These are phyloP conservation scores for Paramecium caudatum DNA, from an alignment of 73 alveolate species.

Conservation along the genomic window DNA sequence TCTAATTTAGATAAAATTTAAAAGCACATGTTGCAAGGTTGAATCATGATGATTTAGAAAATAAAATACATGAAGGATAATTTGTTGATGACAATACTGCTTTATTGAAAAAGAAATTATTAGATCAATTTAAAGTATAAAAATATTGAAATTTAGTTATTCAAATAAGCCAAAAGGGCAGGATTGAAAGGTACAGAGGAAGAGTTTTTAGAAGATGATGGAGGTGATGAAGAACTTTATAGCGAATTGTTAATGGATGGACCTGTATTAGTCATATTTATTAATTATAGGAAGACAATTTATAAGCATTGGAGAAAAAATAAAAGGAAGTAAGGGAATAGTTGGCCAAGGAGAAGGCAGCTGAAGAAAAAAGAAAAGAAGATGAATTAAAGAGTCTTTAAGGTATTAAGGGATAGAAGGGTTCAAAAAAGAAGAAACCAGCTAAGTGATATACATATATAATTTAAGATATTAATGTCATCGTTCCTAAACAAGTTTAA, in stretches of 20 bases:
- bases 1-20: constrained; percentile 13
- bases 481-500: constrained; percentile 45
- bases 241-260: neutral
- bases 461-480: constrained; percentile 1
- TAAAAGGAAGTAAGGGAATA: neutral
- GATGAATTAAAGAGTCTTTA: constrained; percentile 1
- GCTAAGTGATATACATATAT: neutral
- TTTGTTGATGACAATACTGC: neutral
- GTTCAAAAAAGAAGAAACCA: neutral
- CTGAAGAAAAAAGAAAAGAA: neutral
- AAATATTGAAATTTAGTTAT: no score
- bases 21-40: constrained; percentile 28
- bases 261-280: neutral
- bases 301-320: neutral
- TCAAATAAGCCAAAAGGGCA: neutral
- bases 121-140: no score
- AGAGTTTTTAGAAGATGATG: neutral
- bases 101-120: no score
- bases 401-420: neutral
- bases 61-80: no score
- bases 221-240: neutral
- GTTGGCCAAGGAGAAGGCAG: neutral
- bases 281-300: constrained; percentile 5
- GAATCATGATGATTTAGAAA: constrained; percentile 48
- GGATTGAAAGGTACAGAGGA: neutral